Evolutionary conservation across 805 yeast genomes (phyloP).

Genomic region (Nakazawaea anatomiae): DNA sequence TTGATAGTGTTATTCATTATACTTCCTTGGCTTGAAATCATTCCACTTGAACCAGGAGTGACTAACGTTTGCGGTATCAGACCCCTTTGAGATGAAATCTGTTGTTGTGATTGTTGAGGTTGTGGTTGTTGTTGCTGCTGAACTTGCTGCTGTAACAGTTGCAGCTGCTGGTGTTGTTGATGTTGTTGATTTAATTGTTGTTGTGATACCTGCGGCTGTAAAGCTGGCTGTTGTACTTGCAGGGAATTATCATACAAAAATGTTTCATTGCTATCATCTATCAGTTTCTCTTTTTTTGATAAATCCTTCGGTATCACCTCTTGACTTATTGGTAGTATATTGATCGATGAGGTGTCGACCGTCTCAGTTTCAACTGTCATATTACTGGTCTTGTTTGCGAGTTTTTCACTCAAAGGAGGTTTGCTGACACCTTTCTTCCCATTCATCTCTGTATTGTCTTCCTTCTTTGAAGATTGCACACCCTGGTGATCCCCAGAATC

Average conservation of each 20-base stretch:
- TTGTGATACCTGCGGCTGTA: conserved; percentile 16
- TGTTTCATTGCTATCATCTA: conserved; percentile 78
- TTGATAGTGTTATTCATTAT: neutral
- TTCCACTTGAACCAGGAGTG: conserved; percentile 42
- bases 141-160: conserved; percentile 4
- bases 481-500: neutral
- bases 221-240: conserved; percentile 12
- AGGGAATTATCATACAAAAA: conserved; percentile 77
- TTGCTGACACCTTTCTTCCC: no score
- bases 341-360: conserved; percentile 33
- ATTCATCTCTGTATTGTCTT: no score
- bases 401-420: neutral
- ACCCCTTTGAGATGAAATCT: conserved; percentile 6
- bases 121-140: conserved; percentile 11
- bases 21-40: neutral
- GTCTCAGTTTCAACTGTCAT: conserved; percentile 62
- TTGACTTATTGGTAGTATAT: conserved; percentile 2
- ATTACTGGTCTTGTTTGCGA: conserved; percentile 8
- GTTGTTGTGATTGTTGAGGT: conserved; percentile 11
- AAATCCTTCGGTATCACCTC: neutral
- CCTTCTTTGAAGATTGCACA: neutral
- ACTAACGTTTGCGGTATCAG: conserved; percentile 24
- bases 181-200: conserved; percentile 11
- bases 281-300: conserved; percentile 22
- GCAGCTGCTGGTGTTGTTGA: conserved; percentile 10